phyloP scores from a whole-genome alignment of 2,329 filamentous ascomycete genomes.

The Colletotrichum godetiae region DNA sequence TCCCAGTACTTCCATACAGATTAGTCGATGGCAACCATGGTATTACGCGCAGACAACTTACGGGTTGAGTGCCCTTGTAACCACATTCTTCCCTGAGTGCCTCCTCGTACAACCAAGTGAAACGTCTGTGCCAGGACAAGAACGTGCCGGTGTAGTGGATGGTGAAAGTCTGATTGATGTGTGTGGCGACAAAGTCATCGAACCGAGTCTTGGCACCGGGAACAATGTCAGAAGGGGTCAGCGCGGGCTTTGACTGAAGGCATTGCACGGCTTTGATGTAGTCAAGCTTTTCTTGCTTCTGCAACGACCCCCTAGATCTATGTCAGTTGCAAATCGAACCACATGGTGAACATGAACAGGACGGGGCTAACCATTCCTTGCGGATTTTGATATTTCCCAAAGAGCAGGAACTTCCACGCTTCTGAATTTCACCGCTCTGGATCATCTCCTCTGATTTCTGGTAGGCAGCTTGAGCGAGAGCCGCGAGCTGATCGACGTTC shows the following conservation, averaged over 20 bases:
- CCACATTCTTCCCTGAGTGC: constrained; percentile 47
- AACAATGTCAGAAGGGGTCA: constrained; percentile 45
- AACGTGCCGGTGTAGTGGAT: constrained; percentile 55
- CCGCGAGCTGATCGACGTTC: constrained; percentile 15
- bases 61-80: constrained; percentile 52
- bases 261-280: constrained; percentile 60
- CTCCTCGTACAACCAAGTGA: constrained; percentile 45
- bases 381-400: constrained; percentile 42
- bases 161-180: constrained; percentile 57
- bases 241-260: constrained; percentile 51
- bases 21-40: not conserved
- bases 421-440: constrained; percentile 31
- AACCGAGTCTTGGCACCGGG: constrained; percentile 57
- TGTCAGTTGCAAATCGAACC: not conserved
- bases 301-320: not conserved
- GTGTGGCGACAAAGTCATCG: constrained; percentile 62
- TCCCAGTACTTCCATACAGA: constrained; percentile 54
- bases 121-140: constrained; percentile 46
- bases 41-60: constrained; percentile 26
- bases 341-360: too few species aligned
- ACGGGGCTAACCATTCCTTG: constrained; percentile 43
- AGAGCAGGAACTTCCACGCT: constrained; percentile 40
- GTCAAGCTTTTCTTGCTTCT: not conserved
- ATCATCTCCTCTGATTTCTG: constrained; percentile 39
- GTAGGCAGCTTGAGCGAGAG: constrained; percentile 37